A percentile compares a stretch with the other conserved stretches of the same genome.
Evolutionary conservation across 805 yeast genomes (phyloP).

Genomic region (Yarrowia hollandica): DNA sequence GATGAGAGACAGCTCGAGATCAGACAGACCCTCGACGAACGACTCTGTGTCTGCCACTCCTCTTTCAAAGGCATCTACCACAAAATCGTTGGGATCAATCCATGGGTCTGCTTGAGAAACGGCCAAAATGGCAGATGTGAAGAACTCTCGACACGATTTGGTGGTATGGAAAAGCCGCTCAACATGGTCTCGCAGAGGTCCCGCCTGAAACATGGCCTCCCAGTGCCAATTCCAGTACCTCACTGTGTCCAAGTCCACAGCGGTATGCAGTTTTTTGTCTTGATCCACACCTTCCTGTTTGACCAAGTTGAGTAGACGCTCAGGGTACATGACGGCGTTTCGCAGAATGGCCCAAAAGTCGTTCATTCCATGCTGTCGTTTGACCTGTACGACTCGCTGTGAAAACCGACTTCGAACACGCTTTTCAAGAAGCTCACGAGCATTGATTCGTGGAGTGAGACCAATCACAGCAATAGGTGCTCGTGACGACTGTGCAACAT

Average conservation of each 20-base stretch:
- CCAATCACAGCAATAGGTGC: slow-evolving; percentile 83
- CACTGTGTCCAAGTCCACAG: slow-evolving; percentile 20
- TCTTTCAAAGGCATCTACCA: slow-evolving; percentile 33
- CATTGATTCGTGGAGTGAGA: slow-evolving; percentile 67
- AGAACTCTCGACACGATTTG: slow-evolving; percentile 53
- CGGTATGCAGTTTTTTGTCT: slow-evolving; percentile 10
- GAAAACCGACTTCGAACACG: slow-evolving; percentile 88
- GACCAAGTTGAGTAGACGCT: slow-evolving; percentile 32
- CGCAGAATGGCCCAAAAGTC: slow-evolving; percentile 53
- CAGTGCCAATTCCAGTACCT: slow-evolving; percentile 35
- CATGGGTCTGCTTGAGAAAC: slow-evolving; percentile 38
- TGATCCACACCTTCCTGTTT: not conserved
- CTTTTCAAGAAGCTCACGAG: slow-evolving; percentile 82
- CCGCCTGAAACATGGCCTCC: slow-evolving; percentile 20
- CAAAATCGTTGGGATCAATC: slow-evolving; percentile 33
- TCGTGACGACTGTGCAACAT: slow-evolving; percentile 69
- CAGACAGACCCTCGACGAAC: slow-evolving; percentile 52
- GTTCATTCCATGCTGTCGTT: slow-evolving; percentile 50
- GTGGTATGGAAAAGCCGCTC: slow-evolving; percentile 56
- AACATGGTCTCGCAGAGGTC: slow-evolving; percentile 44
- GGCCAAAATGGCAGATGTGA: slow-evolving; percentile 32
- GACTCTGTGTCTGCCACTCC: slow-evolving; percentile 34
- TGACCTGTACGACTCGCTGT: slow-evolving; percentile 67
- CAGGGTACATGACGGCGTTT: slow-evolving; percentile 41
- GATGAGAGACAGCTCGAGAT: slow-evolving; percentile 67